phyloP scores from a whole-genome alignment of 768 basidiomycete genomes.

The Dacryopinax spathularia region DNA sequence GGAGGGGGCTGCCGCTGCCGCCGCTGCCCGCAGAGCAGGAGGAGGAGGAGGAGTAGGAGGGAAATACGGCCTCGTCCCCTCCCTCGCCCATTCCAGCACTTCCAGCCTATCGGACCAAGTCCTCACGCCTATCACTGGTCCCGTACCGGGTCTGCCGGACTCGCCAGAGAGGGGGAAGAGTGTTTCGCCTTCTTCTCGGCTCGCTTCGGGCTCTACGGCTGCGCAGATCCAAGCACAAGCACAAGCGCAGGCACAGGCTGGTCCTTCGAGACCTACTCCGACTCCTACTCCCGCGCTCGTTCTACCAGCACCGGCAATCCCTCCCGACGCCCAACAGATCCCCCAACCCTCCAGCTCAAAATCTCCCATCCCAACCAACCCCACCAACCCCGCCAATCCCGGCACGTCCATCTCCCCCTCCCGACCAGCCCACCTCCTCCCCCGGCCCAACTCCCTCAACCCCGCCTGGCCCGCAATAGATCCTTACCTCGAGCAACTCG shows the following conservation, averaged over 20 bases:
- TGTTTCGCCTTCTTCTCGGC: too few relatives aligned
- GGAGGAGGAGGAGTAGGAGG: background rate
- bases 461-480: background rate
- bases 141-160: background rate
- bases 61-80: background rate
- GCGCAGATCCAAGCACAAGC: too few relatives aligned
- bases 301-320: too few relatives aligned
- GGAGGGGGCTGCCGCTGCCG: background rate
- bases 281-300: too few relatives aligned
- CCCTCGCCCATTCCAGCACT: background rate
- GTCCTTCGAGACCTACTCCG: too few relatives aligned
- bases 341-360: too few relatives aligned
- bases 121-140: background rate
- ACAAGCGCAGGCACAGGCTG: too few relatives aligned
- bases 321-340: too few relatives aligned
- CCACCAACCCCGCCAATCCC: background rate
- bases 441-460: background rate
- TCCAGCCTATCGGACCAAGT: background rate
- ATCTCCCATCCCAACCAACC: background rate
- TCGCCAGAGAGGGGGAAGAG: too few relatives aligned
- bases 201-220: too few relatives aligned
- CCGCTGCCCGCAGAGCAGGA: background rate
- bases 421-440: background rate
- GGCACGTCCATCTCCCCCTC: background rate
- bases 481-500: background rate